Conservation (phyloP, 2,329 filamentous ascomycete genomes). For the Mycosphaerella arachidis region DNA sequence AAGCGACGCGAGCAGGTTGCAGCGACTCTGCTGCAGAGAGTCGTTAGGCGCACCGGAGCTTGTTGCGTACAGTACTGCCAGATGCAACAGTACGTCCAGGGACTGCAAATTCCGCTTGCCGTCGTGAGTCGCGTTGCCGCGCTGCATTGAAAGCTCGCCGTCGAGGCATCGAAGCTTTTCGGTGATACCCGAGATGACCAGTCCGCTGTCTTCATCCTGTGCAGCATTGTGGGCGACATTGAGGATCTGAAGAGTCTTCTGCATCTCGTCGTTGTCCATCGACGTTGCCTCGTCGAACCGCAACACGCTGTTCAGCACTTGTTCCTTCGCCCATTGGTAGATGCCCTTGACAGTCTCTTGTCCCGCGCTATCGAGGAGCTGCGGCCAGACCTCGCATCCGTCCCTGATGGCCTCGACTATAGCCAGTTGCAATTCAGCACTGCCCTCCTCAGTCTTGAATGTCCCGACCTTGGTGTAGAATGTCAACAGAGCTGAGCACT, state of each 20-base stretch:
- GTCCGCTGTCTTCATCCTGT: constrained; percentile 12
- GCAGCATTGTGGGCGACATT: constrained; percentile 24
- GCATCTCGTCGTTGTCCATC: constrained; percentile 7
- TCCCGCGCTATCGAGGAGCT: constrained; percentile 39
- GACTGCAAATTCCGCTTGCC: constrained; percentile 4
- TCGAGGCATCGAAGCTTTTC: constrained; percentile 27
- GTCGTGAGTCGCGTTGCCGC: constrained; percentile 2
- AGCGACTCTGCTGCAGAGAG: constrained; percentile 26
- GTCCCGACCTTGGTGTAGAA: constrained; percentile 10
- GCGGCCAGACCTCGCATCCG: constrained; percentile 41
- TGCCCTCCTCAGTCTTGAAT: constrained; percentile 5
- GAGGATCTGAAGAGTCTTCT: constrained; percentile 25
- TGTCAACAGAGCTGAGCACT: constrained; percentile 15
- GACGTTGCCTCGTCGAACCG: not conserved
- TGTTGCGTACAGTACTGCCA: constrained; percentile 37
- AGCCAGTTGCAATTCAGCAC: constrained; percentile 23
- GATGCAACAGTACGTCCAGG: constrained; percentile 35
- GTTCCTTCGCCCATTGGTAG: constrained; percentile 30
- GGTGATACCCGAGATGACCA: constrained; percentile 17
- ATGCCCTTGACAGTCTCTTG: constrained; percentile 22
- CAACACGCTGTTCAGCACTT: constrained; percentile 28
- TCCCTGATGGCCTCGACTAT: constrained; percentile 39
- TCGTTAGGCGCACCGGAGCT: constrained; percentile 26
- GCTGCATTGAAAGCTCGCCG: constrained; percentile 7
- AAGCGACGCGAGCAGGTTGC: constrained; percentile 31